Conservation (phyloP, 345 rosid genomes). For the Hevea brasiliensis region DNA sequence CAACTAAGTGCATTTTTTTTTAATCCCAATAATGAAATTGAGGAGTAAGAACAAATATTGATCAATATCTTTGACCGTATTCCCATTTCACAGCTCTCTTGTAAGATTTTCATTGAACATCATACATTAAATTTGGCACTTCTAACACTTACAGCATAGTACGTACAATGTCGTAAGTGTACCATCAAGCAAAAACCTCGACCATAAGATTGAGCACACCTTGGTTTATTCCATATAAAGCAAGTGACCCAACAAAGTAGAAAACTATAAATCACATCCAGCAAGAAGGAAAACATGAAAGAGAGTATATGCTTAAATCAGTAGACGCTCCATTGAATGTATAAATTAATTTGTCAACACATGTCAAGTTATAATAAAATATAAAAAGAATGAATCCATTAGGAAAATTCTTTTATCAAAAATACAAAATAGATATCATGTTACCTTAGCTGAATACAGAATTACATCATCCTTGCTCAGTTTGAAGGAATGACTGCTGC, state of each 20-base stretch:
- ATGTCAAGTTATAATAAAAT: no score
- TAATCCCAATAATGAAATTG: not conserved
- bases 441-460: conserved; percentile 95
- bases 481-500: conserved; percentile 84
- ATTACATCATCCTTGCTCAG: conserved; percentile 80
- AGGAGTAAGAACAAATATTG: not conserved
- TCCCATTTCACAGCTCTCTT: not conserved
- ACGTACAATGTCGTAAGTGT: no score
- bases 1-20: not conserved
- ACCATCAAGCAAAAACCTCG: not conserved
- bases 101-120: not conserved
- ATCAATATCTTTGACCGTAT: not conserved
- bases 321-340: not conserved
- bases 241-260: not conserved
- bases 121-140: not conserved
- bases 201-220: not conserved
- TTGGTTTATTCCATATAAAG: not conserved
- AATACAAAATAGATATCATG: not conserved
- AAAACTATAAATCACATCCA: conserved; percentile 1
- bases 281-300: not conserved
- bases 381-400: not conserved
- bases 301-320: not conserved
- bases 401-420: conserved; percentile 3
- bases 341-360: not conserved
- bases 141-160: not conserved